phyloP scores from a whole-genome alignment of 2,329 filamentous ascomycete species.

The Aspergillus carbonarius region DNA sequence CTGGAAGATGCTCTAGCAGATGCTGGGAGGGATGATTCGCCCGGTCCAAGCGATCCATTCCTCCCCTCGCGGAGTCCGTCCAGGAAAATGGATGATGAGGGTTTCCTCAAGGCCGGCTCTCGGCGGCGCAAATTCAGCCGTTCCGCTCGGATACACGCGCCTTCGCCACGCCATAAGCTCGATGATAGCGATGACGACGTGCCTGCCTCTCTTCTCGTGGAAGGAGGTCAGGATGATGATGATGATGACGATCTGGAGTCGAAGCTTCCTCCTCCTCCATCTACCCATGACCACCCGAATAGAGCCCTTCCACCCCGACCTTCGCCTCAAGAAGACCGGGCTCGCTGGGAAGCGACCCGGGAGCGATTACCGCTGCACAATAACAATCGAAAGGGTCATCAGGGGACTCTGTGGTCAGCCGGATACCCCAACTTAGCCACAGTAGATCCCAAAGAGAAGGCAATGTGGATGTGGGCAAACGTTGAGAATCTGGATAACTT shows the following conservation, averaged over 20 bases:
- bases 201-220: slow-evolving; percentile 62
- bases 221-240: slow-evolving; percentile 47
- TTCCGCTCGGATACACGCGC: slow-evolving; percentile 32
- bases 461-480: slow-evolving; percentile 91
- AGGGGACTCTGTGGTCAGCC: slow-evolving; percentile 26
- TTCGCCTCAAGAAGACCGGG: slow-evolving; percentile 43
- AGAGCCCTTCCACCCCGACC: slow-evolving; percentile 37
- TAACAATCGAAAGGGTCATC: slow-evolving; percentile 18
- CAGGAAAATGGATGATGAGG: slow-evolving; percentile 16
- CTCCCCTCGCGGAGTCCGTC: slow-evolving; percentile 32
- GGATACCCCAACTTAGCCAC: slow-evolving; percentile 39
- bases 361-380: slow-evolving; percentile 42
- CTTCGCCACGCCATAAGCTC: slow-evolving; percentile 36
- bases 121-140: slow-evolving; percentile 31
- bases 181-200: slow-evolving; percentile 63
- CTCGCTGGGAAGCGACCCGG: slow-evolving; percentile 53
- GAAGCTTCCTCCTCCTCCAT: slow-evolving; percentile 39
- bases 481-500: slow-evolving; percentile 87
- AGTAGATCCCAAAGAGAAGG: slow-evolving; percentile 68
- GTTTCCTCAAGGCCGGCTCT: slow-evolving; percentile 17
- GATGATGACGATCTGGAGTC: slow-evolving; percentile 38
- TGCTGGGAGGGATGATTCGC: slow-evolving; percentile 49
- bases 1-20: slow-evolving; percentile 58
- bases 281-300: slow-evolving; percentile 25
- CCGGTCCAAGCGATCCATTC: slow-evolving; percentile 44